Conservation (phyloP, 164 flowering plant species). For the Nymphaea thermarum region DNA sequence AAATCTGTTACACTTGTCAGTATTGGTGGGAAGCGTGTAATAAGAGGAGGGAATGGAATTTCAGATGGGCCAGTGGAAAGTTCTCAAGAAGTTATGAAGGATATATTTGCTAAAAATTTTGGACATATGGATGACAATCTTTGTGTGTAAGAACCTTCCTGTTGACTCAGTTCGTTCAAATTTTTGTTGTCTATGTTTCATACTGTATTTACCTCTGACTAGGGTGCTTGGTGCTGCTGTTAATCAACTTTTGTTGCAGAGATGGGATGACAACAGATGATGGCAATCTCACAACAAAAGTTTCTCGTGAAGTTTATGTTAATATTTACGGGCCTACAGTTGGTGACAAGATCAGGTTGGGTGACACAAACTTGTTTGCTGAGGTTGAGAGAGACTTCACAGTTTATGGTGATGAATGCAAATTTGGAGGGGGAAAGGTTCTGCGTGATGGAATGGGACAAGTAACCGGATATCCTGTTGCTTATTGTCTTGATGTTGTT, state of each 20-base stretch:
- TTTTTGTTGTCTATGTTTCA: no score
- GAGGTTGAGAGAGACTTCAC: slow-evolving; percentile 79
- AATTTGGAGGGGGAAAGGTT: slow-evolving; percentile 99
- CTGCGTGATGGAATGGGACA: slow-evolving; percentile 97
- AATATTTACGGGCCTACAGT: slow-evolving; percentile 91
- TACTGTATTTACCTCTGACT: no score
- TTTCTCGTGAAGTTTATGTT: slow-evolving; percentile 68
- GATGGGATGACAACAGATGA: slow-evolving; percentile 53
- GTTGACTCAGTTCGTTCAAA: background rate
- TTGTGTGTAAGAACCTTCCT: background rate
- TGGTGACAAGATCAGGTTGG: slow-evolving; percentile 92
- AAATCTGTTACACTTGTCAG: slow-evolving; percentile 63
- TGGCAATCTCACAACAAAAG: slow-evolving; percentile 20
- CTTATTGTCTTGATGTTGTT: slow-evolving; percentile 63
- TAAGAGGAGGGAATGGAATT: slow-evolving; percentile 82
- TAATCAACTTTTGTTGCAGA: slow-evolving; percentile 32
- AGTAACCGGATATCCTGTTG: slow-evolving; percentile 43
- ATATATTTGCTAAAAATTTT: slow-evolving; percentile 26
- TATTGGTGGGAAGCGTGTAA: slow-evolving; percentile 61
- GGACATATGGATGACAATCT: slow-evolving; percentile 30
- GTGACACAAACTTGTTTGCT: slow-evolving; percentile 80
- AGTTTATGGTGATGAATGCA: slow-evolving; percentile 91
- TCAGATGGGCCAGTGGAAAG: slow-evolving; percentile 56
- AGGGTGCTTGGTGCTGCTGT: no score
- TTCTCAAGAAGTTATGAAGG: slow-evolving; percentile 31